These are phyloP conservation scores for Hericium alpestre DNA, from an alignment of 768 basidiomycete genomes.

Conservation along the genomic window DNA sequence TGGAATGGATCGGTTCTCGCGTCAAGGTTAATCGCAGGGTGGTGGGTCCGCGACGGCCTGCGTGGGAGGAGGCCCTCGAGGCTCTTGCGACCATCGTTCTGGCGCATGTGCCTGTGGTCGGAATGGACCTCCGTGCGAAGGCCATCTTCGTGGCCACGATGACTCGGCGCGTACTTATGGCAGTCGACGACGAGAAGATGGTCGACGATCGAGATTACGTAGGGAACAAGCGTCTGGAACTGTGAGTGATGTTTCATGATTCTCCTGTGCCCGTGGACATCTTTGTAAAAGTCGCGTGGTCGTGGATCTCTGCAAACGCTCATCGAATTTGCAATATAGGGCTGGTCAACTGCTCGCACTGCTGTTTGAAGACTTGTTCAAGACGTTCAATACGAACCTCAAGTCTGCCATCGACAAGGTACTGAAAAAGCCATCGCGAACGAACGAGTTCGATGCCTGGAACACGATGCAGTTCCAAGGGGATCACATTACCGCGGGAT, in stretches of 20 bases:
- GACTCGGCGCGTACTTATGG: conserved; percentile 92
- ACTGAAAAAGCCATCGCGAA: conserved; percentile 89
- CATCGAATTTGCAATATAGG: conserved; percentile 27
- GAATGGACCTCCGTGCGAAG: conserved; percentile 84
- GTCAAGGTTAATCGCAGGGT: conserved; percentile 81
- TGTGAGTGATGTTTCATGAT: conserved; percentile 43
- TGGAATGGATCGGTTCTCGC: conserved; percentile 89
- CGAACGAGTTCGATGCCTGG: conserved; percentile 89
- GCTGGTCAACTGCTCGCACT: conserved; percentile 93
- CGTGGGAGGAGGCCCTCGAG: conserved; percentile 92
- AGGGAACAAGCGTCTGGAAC: conserved; percentile 94
- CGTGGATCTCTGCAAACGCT: not conserved
- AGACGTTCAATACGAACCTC: conserved; percentile 93
- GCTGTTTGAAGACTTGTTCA: conserved; percentile 97
- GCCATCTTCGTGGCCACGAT: conserved; percentile 96
- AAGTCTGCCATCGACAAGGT: conserved; percentile 95
- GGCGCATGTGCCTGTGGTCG: conserved; percentile 87
- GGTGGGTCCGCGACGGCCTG: conserved; percentile 72
- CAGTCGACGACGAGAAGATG: conserved; percentile 92
- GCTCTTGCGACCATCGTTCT: conserved; percentile 96
- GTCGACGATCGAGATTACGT: conserved; percentile 99
- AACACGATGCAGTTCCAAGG: conserved; percentile 92
- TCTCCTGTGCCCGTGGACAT: not conserved
- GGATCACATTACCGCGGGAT: conserved; percentile 93
- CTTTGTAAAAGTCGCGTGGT: not conserved